Evolutionary conservation across 192 early-diverging fungal genomes (phyloP).

Genomic region (Tieghemiomyces parasiticus): DNA sequence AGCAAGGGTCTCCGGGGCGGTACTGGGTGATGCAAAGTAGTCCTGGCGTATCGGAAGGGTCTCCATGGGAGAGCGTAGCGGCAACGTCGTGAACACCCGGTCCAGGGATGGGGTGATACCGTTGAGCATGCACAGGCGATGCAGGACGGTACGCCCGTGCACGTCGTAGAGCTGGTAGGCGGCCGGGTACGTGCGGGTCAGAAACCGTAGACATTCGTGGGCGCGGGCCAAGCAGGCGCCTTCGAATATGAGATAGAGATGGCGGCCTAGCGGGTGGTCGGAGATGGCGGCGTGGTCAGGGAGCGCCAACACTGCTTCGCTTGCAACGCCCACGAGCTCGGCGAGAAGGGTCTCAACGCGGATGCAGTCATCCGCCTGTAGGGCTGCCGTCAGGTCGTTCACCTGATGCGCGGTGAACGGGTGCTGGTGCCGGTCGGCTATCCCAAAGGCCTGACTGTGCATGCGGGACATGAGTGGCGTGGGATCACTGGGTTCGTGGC

Average conservation of each 20-base stretch:
- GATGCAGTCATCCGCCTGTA: not conserved
- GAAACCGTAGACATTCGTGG: constrained; percentile 4
- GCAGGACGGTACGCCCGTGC: constrained; percentile 43
- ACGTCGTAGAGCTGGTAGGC: constrained; percentile 22
- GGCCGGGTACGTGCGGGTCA: constrained; percentile 11
- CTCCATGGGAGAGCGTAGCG: not conserved
- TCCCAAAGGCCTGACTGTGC: too few species aligned
- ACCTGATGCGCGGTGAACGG: too few species aligned
- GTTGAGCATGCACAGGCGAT: constrained; percentile 20
- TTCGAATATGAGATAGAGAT: constrained; percentile 9
- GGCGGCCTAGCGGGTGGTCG: not conserved
- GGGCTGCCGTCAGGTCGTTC: not conserved
- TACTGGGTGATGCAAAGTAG: too few species aligned
- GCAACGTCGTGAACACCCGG: constrained; percentile 8
- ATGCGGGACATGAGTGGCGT: too few species aligned
- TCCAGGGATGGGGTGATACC: constrained; percentile 8
- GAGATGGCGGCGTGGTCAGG: not conserved
- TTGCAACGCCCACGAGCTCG: too few species aligned
- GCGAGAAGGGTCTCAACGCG: too few species aligned
- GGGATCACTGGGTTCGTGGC: too few species aligned
- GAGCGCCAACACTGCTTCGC: not conserved
- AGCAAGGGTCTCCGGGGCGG: not conserved
- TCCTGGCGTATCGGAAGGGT: not conserved
- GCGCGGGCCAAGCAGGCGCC: constrained; percentile 14
- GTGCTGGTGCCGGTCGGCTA: too few species aligned